These are phyloP conservation scores for Niebla homalea DNA, from an alignment of 495 filamentous ascomycete genomes.

Conservation along the genomic window DNA sequence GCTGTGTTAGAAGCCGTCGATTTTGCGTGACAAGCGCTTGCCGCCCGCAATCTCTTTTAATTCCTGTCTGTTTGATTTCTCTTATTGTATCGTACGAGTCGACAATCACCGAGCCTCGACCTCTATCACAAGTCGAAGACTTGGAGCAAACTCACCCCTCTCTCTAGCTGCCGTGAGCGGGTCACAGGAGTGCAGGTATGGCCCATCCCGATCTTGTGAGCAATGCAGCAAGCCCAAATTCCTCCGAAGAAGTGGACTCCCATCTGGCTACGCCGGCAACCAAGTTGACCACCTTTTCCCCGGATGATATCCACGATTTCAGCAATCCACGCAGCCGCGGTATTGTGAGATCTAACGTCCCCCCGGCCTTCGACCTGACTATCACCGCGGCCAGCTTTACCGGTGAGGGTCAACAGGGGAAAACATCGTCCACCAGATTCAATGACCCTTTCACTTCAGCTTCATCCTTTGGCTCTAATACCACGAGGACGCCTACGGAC, in stretches of 20 bases:
- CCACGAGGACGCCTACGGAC: conserved; percentile 7
- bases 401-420: conserved; percentile 1
- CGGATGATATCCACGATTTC: conserved; percentile 30
- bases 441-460: conserved; percentile 19
- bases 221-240: conserved; percentile 39
- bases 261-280: conserved; percentile 51
- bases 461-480: not conserved
- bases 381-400: conserved; percentile 6
- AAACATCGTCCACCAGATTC: not conserved
- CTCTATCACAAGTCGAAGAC: too few species aligned
- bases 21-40: too few species aligned
- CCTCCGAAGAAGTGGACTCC: conserved; percentile 42
- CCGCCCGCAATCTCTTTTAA: too few species aligned
- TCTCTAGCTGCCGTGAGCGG: too few species aligned
- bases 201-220: not conserved
- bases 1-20: too few species aligned
- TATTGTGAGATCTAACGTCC: conserved; percentile 9
- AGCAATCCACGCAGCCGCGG: conserved; percentile 1
- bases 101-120: too few species aligned
- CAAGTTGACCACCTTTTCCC: conserved; percentile 48
- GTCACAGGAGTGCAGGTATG: too few species aligned
- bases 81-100: too few species aligned
- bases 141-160: too few species aligned
- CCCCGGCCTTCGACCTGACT: conserved; percentile 15
- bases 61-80: too few species aligned